Evolutionary conservation across 768 basidiomycete species (phyloP).

Genomic region (Collybia sordida): DNA sequence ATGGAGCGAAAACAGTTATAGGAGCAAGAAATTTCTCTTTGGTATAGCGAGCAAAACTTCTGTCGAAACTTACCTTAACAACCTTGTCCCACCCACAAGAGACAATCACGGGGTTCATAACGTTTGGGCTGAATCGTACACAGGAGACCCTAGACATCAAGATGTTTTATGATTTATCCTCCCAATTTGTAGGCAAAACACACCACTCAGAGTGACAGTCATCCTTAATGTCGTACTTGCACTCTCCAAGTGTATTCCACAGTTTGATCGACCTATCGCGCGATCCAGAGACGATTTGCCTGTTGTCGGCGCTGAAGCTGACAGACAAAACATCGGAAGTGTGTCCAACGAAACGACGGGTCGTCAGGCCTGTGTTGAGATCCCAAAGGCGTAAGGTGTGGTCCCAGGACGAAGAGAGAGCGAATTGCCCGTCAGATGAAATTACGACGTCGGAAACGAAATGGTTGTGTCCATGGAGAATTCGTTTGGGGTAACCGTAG

Average conservation of each 20-base stretch:
- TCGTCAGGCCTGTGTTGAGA: slow-evolving; percentile 94
- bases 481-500: slow-evolving; percentile 96
- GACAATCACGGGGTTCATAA: slow-evolving; percentile 96
- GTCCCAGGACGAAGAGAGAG: slow-evolving; percentile 99
- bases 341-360: slow-evolving; percentile 97
- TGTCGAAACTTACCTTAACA: slow-evolving; percentile 77
- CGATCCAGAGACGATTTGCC: slow-evolving; percentile 98
- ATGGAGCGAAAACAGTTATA: slow-evolving; percentile 26
- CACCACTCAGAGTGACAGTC: slow-evolving; percentile 97
- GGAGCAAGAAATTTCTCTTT: slow-evolving; percentile 80
- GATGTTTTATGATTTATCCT: slow-evolving; percentile 1
- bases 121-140: slow-evolving; percentile 98
- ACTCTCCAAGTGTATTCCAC: slow-evolving; percentile 99
- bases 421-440: slow-evolving; percentile 99
- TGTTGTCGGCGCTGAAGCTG: slow-evolving; percentile 99
- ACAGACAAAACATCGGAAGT: slow-evolving; percentile 97
- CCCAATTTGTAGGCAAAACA: slow-evolving; percentile 16
- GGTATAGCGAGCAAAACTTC: slow-evolving; percentile 84
- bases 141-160: slow-evolving; percentile 82
- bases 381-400: slow-evolving; percentile 99
- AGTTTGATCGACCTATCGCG: slow-evolving; percentile 98
- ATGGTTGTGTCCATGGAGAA: slow-evolving; percentile 98
- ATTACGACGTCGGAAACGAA: slow-evolving; percentile 99
- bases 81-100: slow-evolving; percentile 99
- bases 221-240: slow-evolving; percentile 99